Base-by-base conservation (phyloP, 257 asterid species). In the Nicotiana attenuata region DNA sequence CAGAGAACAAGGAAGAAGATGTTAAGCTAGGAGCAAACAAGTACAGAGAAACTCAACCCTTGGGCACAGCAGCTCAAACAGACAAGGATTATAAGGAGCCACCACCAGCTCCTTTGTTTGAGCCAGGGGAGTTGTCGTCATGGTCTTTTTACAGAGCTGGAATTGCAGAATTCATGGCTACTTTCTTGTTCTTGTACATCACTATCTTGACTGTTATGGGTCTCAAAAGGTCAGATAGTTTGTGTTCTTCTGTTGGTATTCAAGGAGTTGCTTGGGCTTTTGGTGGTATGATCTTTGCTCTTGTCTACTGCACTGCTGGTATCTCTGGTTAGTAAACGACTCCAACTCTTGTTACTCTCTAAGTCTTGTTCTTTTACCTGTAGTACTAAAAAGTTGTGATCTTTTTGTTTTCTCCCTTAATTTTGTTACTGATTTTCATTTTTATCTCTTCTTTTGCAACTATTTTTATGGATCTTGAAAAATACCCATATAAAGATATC, bases 91-190 rank as follows among this genome's bases (percentile, higher is more conserved):
- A 92, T 86, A 88, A 85, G 65, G 97, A 92, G 75, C 87, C 93
- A 80, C 94, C 96, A 22, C 91, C 94, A 35, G 93, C 92, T 13
- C 94, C 93, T 0, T 65, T 92, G 38, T 92, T 90, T 77, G 97
- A 92, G 82, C 97, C 90, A 1, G 94, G 91, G 1, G 96, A 92
- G 80, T 80, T 92, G 82, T 79, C 87, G 6, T 92, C 96, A 80
- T 92, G 94, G 96, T 92, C 96, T 1, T 92, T 92, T 59, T 91
- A 91, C 91, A 86, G 96, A 57, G 96, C 96, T 80, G 92, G 96
- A 11, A 90, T 91, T 52, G 96, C 96, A 0, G 96, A 91, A 75
- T 91, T 91, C 76, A 82, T 92, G 82, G 96, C 92, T 26, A 92
- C 94, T 28, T 90, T 92, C 87, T 76, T 88, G 83, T 88, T 88